Evolutionary conservation across 805 yeast species (phyloP), one percentile per base, ranked within the genome.

Genomic region (Starmerella vaccinii): DNA sequence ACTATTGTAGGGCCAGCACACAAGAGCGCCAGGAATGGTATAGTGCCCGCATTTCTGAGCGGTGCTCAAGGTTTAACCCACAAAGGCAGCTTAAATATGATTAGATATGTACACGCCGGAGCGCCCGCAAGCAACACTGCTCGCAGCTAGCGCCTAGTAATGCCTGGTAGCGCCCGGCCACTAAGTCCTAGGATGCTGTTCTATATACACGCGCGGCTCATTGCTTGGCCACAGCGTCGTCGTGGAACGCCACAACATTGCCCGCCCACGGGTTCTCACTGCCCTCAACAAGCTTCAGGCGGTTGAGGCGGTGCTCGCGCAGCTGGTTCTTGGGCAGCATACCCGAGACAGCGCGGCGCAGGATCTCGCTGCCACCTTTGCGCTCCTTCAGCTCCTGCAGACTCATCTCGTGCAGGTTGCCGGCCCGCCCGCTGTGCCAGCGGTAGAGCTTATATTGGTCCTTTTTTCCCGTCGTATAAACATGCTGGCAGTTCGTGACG

Each of bases 321-420:
- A 82, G 76, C 61, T 81, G 80, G 67, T 92, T 90, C 70, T 86
- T 89, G 39, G 98, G 98, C 50, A 92, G 74, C 99, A 92, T 92
- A 50, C 94, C 95, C 56, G 86, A 81, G 5, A 92, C 98, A 1
- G 99, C 97, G 60, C 83, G 78, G 60, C 69, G 77, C 60, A 92
- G 71, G 12, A 89, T 70, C 67, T 92, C 97, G n/a, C 86, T 81
- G 59, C 80, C 84, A 7, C 99, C 98, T 61, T 82, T 80, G 64
- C 88, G 81, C 43, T 71, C 77, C 35, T 79, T 77, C 66, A 89
- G 69, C 54, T 77, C 80, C 50, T 80, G 80, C 92, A 92, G 83
- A 21, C 96, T 80, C 40, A 80, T 76, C 59, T 85, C 78, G 61
- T 84, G 83, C 61, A 92, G 78, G 34, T 87, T 79, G 43, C 98